Conservation (phyloP, 1,139 yeast genomes). For the Magnusiomyces suaveolens region DNA sequence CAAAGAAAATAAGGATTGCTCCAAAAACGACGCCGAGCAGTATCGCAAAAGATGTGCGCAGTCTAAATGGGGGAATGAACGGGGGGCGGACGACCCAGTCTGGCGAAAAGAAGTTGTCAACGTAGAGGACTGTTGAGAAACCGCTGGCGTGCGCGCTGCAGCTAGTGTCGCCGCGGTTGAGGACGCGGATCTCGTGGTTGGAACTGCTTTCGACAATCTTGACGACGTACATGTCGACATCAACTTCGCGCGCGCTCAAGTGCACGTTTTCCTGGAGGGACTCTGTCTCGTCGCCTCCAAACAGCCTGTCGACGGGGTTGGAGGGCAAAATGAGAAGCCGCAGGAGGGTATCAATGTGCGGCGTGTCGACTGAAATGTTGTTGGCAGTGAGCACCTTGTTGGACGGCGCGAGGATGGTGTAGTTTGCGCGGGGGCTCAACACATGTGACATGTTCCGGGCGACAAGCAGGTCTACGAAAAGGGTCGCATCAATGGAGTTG, state of each 20-base stretch:
- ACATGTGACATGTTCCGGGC: conserved; percentile 31
- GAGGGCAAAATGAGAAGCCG: conserved; percentile 63
- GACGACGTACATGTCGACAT: conserved; percentile 28
- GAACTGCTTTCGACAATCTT: conserved; percentile 44
- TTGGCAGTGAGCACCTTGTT: conserved; percentile 47
- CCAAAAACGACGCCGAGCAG: conserved; percentile 32
- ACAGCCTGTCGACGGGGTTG: conserved; percentile 31
- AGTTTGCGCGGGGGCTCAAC: conserved; percentile 33
- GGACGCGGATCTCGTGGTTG: conserved; percentile 49
- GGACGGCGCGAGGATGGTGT: conserved; percentile 69
- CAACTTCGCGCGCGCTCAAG: conserved; percentile 36
- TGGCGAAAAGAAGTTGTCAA: conserved; percentile 60
- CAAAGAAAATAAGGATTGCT: conserved; percentile 25
- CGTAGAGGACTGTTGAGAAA: conserved; percentile 49
- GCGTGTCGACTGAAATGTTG: conserved; percentile 41
- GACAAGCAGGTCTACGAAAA: conserved; percentile 43
- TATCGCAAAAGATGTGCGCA: conserved; percentile 31
- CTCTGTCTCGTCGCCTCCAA: conserved; percentile 32
- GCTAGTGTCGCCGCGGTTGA: conserved; percentile 61
- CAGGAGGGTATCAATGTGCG: conserved; percentile 45
- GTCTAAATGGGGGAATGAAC: conserved; percentile 24
- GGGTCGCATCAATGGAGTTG: conserved; percentile 35
- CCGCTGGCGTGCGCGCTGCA: conserved; percentile 6
- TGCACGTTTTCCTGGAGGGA: conserved; percentile 40
- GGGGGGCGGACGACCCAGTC: conserved; percentile 44